Percentiles rank a stretch among this genome's conserved stretches.
phyloP scores from a whole-genome alignment of 176 grass and related monocot species.

The Zoysia pacifica region DNA sequence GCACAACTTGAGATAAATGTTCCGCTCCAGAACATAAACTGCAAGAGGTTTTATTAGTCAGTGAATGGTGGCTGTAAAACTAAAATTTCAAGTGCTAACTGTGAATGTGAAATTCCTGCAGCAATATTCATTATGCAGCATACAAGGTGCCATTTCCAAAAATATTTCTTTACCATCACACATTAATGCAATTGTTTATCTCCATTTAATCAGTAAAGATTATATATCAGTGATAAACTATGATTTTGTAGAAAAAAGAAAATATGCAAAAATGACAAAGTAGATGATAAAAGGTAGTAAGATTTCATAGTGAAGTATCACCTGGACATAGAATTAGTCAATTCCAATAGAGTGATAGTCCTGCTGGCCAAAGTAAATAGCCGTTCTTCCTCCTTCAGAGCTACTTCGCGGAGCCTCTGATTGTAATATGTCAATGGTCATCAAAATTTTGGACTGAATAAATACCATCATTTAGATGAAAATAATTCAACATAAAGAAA shows the following conservation, averaged over 20 bases:
- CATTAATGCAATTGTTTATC: neutral
- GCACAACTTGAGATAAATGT: constrained; percentile 66
- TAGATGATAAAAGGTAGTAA: neutral
- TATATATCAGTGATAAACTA: neutral
- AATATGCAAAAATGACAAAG: neutral
- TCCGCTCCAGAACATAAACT: constrained; percentile 81
- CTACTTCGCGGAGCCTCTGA: constrained; percentile 68
- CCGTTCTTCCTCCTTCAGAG: constrained; percentile 81
- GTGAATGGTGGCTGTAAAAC: constrained; percentile 14
- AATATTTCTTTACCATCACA: neutral
- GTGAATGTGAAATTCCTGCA: neutral
- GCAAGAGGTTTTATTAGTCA: constrained; percentile 33
- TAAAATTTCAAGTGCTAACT: constrained; percentile 4
- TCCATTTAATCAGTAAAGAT: neutral
- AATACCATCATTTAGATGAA: neutral
- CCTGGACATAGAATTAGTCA: constrained; percentile 83
- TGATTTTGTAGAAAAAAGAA: neutral
- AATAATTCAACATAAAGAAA: constrained; percentile 2
- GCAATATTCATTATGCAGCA: constrained; percentile 24
- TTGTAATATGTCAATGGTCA: constrained; percentile 28
- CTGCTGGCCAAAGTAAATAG: constrained; percentile 42
- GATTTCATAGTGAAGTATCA: constrained; percentile 31
- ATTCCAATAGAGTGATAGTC: constrained; percentile 65
- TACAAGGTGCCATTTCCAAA: constrained; percentile 14
- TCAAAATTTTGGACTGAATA: constrained; percentile 27